phyloP scores from a whole-genome alignment of 192 early-diverging fungal species.

The Coemansia guatemalensis region DNA sequence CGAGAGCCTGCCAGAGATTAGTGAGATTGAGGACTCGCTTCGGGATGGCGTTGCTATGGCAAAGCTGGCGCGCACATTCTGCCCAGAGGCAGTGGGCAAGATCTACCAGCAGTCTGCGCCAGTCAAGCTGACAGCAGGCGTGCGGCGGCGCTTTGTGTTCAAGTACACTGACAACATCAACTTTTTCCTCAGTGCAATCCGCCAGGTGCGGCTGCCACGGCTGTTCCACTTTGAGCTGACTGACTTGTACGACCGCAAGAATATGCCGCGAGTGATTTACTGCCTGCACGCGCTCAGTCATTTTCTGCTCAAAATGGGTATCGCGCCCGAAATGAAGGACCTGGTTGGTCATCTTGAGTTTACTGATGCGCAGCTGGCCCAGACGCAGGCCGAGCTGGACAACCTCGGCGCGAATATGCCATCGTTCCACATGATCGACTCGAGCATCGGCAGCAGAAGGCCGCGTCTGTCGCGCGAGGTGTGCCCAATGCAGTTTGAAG shows the following conservation, averaged over 20 bases:
- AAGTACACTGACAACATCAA: slow-evolving; percentile 98
- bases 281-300: slow-evolving; percentile 97
- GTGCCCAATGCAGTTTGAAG: slow-evolving; percentile 41
- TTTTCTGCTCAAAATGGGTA: slow-evolving; percentile 77
- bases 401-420: slow-evolving; percentile 81
- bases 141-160: slow-evolving; percentile 74
- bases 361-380: slow-evolving; percentile 63
- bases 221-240: slow-evolving; percentile 98
- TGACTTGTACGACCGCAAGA: slow-evolving; percentile 98
- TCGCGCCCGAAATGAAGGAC: slow-evolving; percentile 89
- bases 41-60: slow-evolving; percentile 93
- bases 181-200: slow-evolving; percentile 81
- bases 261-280: slow-evolving; percentile 98
- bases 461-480: slow-evolving; percentile 49
- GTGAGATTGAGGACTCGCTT: slow-evolving; percentile 82
- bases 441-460: slow-evolving; percentile 40
- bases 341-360: slow-evolving; percentile 91
- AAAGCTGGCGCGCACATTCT: slow-evolving; percentile 81
- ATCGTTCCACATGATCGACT: slow-evolving; percentile 82
- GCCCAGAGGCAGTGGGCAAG: slow-evolving; percentile 76
- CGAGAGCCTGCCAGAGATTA: slow-evolving; percentile 77
- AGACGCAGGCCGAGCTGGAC: slow-evolving; percentile 82
- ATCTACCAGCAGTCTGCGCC: slow-evolving; percentile 66
- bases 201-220: slow-evolving; percentile 77
- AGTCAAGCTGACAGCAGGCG: slow-evolving; percentile 25